Evolutionary conservation across 805 yeast species (phyloP), one percentile per base, ranked within the genome.

Genomic region (Saccharomyces eubayanus): DNA sequence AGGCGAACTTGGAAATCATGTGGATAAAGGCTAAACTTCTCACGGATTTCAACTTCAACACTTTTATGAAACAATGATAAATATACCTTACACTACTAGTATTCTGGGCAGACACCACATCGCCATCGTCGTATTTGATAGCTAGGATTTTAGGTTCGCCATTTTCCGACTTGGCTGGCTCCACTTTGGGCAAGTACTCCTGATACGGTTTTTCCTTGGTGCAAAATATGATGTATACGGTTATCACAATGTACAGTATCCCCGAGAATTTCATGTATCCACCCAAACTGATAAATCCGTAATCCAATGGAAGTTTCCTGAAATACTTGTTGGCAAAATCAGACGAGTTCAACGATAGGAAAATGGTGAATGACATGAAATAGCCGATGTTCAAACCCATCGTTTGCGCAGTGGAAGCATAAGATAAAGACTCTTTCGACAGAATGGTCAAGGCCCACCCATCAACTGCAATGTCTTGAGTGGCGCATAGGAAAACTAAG

Each of bases 391-490:
- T 94, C 57, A 94, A 77, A 0, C 99, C 99, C 48, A 94, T 82
- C 0, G 99, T 94, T 71, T 94, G 99, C 0, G 99, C 99, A 0
- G 99, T 94, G 4, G 96, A 88, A 0, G 99, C 98, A 73, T 83
- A 94, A 16, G 95, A 84, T 57, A 94, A 75, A 12, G 95, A 85
- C 28, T 80, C 81, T 28, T 83, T 83, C 16, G 91, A 82, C 51
- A 94, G 74, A 43, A 92, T 82, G 1, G 97, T 94, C 64, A 94
- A 73, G 0, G 98, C 97, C 99, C 99, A 94, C 10, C 99, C 98
- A 72, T 94, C 99, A 24, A 94, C 99, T 0, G 99, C 98, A 53
- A 94, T 94, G 67, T 94, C 99, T 70, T 94, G 99, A 0, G 99
- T 92, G 0, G 98, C 97, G 72, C 97, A 91, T 55, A 91, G 76